Base-by-base conservation (phyloP, 371 early-diverging fungal species). In the Apophysomyces variabilis region DNA sequence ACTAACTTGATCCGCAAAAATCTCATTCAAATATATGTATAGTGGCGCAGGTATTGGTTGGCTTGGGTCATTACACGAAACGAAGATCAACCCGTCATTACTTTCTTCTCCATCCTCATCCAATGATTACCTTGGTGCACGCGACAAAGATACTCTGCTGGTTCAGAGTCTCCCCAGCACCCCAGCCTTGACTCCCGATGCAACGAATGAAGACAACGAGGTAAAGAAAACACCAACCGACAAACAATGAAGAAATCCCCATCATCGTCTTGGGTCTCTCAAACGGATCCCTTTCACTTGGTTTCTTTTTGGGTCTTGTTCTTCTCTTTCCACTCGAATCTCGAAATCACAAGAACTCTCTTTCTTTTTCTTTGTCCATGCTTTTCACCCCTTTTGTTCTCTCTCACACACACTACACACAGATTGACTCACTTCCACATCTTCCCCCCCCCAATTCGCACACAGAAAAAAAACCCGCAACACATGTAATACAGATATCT, bases 41-140 rank as follows among this genome's bases (percentile, higher is more conserved):
- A 82, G 83, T 74, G 83, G 83, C 26, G 74, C 83, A 18, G 83
- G 83, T 11, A 79, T 82, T 50, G 80, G 78, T 32, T 82, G 83
- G 83, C 58, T 82, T 41, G 76, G 75, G 12, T 70, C 76, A 12
- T 56, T 77, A n/a, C 72, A 72, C 21, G 43, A 66, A 70, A 65
- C 62, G 60, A 44, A 59, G 62, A 62, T n/a, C 43, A 44, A 57
- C 35, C 58, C 41, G 14, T 38, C 45, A 41, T 60, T 18, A 46
- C 50, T 44, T 41, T 21, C 37, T 39, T 41, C 37, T 8, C 38
- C 44, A 14, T 38, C 60, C 60, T 39, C 78, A 14, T 74, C 78
- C 47, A 73, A 74, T 37, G 75, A 74, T 64, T 80, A 80, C 32
- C 65, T 80, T 12, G 68, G 72, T 38, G 69, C 77, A 3, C 56